Conservation (phyloP, 2,329 filamentous ascomycete genomes). For the Phialophora tarda region DNA sequence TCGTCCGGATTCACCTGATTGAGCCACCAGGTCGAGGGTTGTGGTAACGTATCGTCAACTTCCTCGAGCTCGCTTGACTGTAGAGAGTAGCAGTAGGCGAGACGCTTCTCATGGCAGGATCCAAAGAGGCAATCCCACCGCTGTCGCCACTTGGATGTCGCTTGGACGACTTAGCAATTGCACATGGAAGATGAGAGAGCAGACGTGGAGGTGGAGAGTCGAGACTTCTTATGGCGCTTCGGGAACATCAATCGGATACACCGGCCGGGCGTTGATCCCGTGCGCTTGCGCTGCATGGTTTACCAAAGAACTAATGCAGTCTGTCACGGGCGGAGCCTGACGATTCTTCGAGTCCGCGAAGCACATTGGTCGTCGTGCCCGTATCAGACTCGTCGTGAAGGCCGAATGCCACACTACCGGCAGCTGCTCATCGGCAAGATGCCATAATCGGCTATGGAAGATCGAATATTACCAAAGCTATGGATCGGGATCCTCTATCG, state of each 20-base stretch:
- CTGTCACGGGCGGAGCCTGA: neutral
- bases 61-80: neutral
- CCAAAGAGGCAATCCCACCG: neutral
- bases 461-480: conserved; percentile 22
- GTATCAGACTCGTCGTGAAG: neutral
- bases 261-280: neutral
- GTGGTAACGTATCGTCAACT: neutral
- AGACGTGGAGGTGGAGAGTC: conserved; percentile 9
- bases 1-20: neutral
- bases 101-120: neutral
- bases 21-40: neutral
- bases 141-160: neutral
- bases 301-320: conserved; percentile 5
- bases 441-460: conserved; percentile 16
- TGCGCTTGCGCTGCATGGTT: neutral
- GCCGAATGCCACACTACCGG: neutral
- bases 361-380: neutral
- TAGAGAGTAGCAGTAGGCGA: neutral
- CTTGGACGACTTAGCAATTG: neutral
- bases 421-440: conserved; percentile 7
- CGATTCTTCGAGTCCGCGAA: neutral
- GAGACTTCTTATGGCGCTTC: conserved; percentile 16
- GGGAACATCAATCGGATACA: conserved; percentile 7
- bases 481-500: conserved; percentile 2
- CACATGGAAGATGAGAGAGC: conserved; percentile 4